phyloP scores from a whole-genome alignment of 176 grass and related monocot species.

The Oryza longistaminata region DNA sequence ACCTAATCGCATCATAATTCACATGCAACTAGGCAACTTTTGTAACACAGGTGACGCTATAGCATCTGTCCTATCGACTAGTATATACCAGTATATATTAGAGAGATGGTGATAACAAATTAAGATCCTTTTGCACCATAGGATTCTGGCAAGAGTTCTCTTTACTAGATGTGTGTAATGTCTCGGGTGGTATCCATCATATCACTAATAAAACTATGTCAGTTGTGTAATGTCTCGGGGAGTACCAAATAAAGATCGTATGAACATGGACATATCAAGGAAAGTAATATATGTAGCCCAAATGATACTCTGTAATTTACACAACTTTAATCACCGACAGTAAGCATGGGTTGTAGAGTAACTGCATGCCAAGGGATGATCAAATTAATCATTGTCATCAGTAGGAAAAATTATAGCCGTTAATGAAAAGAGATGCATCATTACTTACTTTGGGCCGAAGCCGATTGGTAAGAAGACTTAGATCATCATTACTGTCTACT shows the following conservation, averaged over 20 bases:
- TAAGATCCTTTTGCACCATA: neutral
- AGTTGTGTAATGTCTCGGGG: neutral
- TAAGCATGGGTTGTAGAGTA: neutral
- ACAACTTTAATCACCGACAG: neutral
- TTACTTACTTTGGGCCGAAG: constrained; percentile 30
- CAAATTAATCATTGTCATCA: constrained; percentile 21
- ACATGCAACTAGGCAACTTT: neutral
- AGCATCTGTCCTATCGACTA: neutral
- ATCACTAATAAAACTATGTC: neutral
- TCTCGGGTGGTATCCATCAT: neutral
- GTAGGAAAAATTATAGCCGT: constrained; percentile 29
- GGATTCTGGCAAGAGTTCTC: neutral
- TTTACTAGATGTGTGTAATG: neutral
- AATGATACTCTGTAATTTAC: neutral
- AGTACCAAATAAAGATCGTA: neutral
- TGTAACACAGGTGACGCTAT: neutral
- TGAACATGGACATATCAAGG: neutral
- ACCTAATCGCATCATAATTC: constrained; percentile 33
- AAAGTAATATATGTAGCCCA: neutral
- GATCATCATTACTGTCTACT: neutral
- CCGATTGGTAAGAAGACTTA: neutral
- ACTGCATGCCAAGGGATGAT: constrained; percentile 2
- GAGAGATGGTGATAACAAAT: neutral
- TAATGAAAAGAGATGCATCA: constrained; percentile 23
- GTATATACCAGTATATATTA: neutral